Evolutionary conservation across 305 asterid species (phyloP), one percentile per base, ranked within the genome.

Genomic region (Fraxinus albicans): DNA sequence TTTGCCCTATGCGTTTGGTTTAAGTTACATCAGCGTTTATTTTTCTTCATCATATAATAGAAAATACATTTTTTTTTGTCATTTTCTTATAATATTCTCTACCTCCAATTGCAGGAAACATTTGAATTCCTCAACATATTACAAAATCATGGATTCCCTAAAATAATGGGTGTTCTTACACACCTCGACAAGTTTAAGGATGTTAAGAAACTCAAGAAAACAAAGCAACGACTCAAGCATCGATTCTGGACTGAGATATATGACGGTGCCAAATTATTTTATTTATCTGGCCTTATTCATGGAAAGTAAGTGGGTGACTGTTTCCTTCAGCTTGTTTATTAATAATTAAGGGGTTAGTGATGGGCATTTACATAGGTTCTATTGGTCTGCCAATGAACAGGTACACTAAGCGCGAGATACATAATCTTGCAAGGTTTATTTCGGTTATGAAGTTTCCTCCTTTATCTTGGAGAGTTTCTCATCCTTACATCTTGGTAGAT

Each of bases 191-290:
- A 93, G 88, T 96, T 96, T 91, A 93, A 93, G 92, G 99, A 96
- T 85, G 97, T 89, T 73, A 94, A 96, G 90, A 96, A 93, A 92
- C 97, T 96, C 77, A 93, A 77, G 89, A 94, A 94, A 88, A 93
- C 99, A 81, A 96, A 96, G 88, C 97, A 93, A 83, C 88, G 97
- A n/a, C 94, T 94, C 88, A 96, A 96, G 90, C 99, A 96, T 87
- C 96, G 99, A 33, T 96, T 96, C 86, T 96, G 99, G 99, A 96
- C 99, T 72, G 99, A 96, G 91, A 94, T 93, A 38, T 94, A 96
- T 85, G 96, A 92, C 87, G 99, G 99, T 77, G 99, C 98, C 84
- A 96, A 96, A 83, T 86, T 96, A 79, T 96, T 92, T 87, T 96
- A 96, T 88, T 88, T 96, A 82, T 96, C 99, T 83, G 99, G 99